Base-by-base conservation (phyloP, 176 grass and related monocot species). In the Tillandsia leiboldiana region DNA sequence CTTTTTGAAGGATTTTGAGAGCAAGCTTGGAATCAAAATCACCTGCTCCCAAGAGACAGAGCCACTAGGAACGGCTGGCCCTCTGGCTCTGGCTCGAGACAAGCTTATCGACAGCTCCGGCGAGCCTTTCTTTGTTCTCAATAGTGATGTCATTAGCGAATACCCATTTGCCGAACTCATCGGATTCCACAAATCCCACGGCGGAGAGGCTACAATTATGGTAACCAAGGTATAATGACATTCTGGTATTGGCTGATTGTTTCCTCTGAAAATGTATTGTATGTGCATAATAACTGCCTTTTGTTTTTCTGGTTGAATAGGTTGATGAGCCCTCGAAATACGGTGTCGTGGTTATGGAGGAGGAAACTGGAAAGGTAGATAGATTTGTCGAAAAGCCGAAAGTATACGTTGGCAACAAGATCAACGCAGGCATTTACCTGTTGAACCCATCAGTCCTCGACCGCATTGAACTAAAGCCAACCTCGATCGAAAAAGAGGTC, bases 331-430 rank as follows among this genome's bases (percentile, higher is more conserved):
- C 87, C 23, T 95, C 91, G 42, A 95, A 95, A 78, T 95, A 95
- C 14, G 91, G 91, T 13, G 87, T 95, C 63, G 87, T 95, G 75
- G 61, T 95, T 33, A 95, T 77, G 72, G 91, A 95, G 74, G 83
- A 95, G 54, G 81, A 24, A 12, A 85, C 87, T 5, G 91, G 84
- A 13, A 95, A 78, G 81, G 91, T 95, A 24, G 91, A 95, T 63
- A 85, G 87, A 9, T 95, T 95, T 48, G 91, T 95, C 18, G 91
- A 95, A 84, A 95, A 95, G 63, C 91, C 91, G 69, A 95, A 90
- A 73, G 75, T 76, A 12, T 95, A 90, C 65, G 91, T 95, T 42
- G 91, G 91, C 82, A 90, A 95, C 78, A 95, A 90, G 75, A 95
- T 95, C 78, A 95, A 95, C 53, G 91, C 91, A 10, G 91, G 91